These are phyloP conservation scores for Phytophthora megakarya DNA, from an alignment of 352 stramenopile genomes.

Conservation along the genomic window DNA sequence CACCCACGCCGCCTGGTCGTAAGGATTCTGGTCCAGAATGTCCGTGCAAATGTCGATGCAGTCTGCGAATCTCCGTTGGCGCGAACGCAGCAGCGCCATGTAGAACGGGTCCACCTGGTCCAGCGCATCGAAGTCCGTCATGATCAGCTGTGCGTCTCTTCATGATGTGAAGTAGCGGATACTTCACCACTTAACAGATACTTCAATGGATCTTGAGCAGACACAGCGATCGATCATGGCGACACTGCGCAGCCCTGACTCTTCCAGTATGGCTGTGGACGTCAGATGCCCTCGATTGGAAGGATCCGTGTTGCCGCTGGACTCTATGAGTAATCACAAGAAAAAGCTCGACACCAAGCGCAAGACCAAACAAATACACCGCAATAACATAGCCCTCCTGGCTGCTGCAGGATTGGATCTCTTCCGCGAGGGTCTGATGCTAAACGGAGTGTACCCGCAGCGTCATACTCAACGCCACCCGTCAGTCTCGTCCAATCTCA, in stretches of 20 bases:
- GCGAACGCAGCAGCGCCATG: slow-evolving; percentile 77
- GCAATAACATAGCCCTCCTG: slow-evolving; percentile 37
- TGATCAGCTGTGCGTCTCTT: slow-evolving; percentile 14
- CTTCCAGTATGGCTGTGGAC: slow-evolving; percentile 18
- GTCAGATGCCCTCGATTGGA: slow-evolving; percentile 35
- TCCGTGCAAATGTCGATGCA: slow-evolving; percentile 86
- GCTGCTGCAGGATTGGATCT: slow-evolving; percentile 64
- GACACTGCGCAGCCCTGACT: background rate
- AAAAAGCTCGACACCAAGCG: slow-evolving; percentile 9
- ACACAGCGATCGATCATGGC: no score
- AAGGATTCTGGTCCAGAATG: slow-evolving; percentile 84
- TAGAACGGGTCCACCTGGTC: slow-evolving; percentile 91
- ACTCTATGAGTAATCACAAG: slow-evolving; percentile 41
- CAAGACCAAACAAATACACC: background rate
- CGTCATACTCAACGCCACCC: slow-evolving; percentile 46
- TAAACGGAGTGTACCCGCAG: slow-evolving; percentile 50
- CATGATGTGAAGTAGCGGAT: no score
- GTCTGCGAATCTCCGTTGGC: slow-evolving; percentile 80
- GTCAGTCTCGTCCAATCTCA: slow-evolving; percentile 54
- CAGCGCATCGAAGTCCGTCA: slow-evolving; percentile 41
- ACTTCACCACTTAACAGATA: background rate
- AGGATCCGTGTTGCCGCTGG: slow-evolving; percentile 50
- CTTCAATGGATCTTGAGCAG: background rate
- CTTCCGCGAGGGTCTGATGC: slow-evolving; percentile 61
- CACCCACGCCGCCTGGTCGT: slow-evolving; percentile 90